Percentiles rank a stretch among this genome's conserved stretches.
Conservation (phyloP, 495 filamentous ascomycete genomes). For the Aspergillus diversus region DNA sequence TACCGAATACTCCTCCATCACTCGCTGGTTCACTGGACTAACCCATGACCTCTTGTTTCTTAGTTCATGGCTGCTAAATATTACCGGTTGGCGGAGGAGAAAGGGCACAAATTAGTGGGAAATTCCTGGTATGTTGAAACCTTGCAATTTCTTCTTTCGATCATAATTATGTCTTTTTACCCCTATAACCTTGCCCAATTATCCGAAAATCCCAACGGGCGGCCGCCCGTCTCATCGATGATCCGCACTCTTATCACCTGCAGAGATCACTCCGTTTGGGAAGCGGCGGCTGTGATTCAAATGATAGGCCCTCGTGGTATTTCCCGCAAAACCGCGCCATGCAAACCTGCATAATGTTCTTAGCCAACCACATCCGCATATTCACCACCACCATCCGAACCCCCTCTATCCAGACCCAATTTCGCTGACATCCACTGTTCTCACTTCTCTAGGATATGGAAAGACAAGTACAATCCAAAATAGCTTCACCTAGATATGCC, state of each 20-base stretch:
- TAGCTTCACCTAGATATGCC: constrained; percentile 17
- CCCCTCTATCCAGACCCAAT: constrained; percentile 5
- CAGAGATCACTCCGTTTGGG: constrained; percentile 27
- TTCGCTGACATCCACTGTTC: constrained; percentile 13
- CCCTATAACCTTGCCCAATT: constrained; percentile 9
- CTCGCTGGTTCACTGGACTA: constrained; percentile 13
- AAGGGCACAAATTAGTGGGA: constrained; percentile 85
- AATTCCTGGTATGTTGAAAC: constrained; percentile 83
- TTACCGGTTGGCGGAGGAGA: constrained; percentile 87
- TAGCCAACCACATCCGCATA: constrained; percentile 27
- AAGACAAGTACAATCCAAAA: constrained; percentile 87
- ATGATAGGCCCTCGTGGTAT: constrained; percentile 32
- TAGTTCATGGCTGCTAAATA: constrained; percentile 90
- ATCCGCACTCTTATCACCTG: constrained; percentile 23
- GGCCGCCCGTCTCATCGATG: constrained; percentile 20
- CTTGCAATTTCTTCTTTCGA: constrained; percentile 6
- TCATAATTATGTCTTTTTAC: constrained; percentile 4
- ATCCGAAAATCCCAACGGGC: constrained; percentile 12
- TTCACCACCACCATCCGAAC: background rate
- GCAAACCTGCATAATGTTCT: constrained; percentile 25
- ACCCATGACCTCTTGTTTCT: constrained; percentile 20
- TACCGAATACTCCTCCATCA: constrained; percentile 24
- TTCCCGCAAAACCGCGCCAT: constrained; percentile 24
- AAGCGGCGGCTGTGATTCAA: constrained; percentile 20
- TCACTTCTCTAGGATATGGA: constrained; percentile 80